These are phyloP conservation scores for Pseudocohnilembus persalinus DNA, from an alignment of 169 alveolate genomes.

Conservation along the genomic window DNA sequence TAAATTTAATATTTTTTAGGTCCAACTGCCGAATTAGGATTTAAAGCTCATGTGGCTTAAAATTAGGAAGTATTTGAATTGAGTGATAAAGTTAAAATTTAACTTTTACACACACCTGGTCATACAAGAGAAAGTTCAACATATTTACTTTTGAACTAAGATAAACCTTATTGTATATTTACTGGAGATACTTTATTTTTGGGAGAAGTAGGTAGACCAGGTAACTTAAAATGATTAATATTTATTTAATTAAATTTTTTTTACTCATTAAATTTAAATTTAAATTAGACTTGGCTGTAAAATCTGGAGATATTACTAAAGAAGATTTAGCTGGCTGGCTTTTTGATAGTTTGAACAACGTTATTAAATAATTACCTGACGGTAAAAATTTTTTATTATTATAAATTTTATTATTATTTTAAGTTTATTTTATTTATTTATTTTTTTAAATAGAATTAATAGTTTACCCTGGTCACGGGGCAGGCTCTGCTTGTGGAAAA, in stretches of 20 bases:
- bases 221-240: neutral
- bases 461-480: slow-evolving; percentile 58
- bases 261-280: neutral
- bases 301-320: slow-evolving; percentile 40
- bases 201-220: slow-evolving; percentile 61
- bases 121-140: slow-evolving; percentile 46
- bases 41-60: slow-evolving; percentile 13
- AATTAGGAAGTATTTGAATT: slow-evolving; percentile 41
- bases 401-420: too few species aligned
- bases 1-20: too few species aligned
- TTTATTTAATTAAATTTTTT: too few species aligned
- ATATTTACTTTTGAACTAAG: slow-evolving; percentile 35
- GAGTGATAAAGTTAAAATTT: slow-evolving; percentile 29
- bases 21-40: slow-evolving; percentile 38
- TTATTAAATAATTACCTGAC: slow-evolving; percentile 27
- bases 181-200: slow-evolving; percentile 55
- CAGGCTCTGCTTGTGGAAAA: slow-evolving; percentile 53
- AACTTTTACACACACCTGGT: slow-evolving; percentile 54
- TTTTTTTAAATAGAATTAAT: too few species aligned
- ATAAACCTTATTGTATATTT: slow-evolving; percentile 27
- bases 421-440: too few species aligned
- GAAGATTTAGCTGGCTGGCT: slow-evolving; percentile 47
- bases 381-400: too few species aligned
- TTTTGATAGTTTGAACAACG: slow-evolving; percentile 45
- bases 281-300: slow-evolving; percentile 36